Base-by-base conservation (phyloP, 2,329 filamentous ascomycete species). In the Claviceps africana region DNA sequence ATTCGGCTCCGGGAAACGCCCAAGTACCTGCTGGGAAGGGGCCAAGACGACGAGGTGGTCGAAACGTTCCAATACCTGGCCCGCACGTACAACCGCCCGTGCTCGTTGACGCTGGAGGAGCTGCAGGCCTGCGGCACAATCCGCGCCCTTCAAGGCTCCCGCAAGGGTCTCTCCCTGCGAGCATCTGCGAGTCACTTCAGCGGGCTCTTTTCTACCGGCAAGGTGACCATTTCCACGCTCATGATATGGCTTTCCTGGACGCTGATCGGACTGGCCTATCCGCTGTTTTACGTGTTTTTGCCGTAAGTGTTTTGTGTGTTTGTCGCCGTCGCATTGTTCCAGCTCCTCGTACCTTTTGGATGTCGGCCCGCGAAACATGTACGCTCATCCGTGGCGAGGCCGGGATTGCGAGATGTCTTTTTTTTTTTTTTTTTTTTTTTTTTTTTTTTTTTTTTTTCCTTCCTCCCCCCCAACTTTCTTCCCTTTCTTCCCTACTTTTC, bases 201-300 rank as follows among this genome's bases (percentile, higher is more conserved):
- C 17, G 84, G 83, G 2, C 73, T 89, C 1, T 88, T 84, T 59
- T 67, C 70, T 0, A 85, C 81, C 0, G 75, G 64, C 50, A 75
- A 72, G 53, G 77, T 87, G 52, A 77, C 69, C 1, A 61, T 81
- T 2, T 83, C 78, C 0, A 88, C 83, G 0, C 56, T 68, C 0
- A 66, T 88, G 54, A 79, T 88, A 56, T 86, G 82, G 78, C 61
- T 84, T 6, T 82, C 78, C 0, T 88, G 85, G 85, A 73, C 78
- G 0, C 61, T 85, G 2, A 85, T 87, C 35, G 84, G 85, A 7
- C 72, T 88, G 0, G 83, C 82, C 0, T 88, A 88, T 58, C 85
- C 85, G 0, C 70, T 89, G 0, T 89, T 85, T 65, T 85, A 86
- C 57, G 83, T 87, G 51, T 89, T 88, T 63, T 68, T 88, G 1